A percentile compares a stretch with the other conserved stretches of the same genome.
Conservation (phyloP, 352 stramenopile species). For the Achlya hypogyna region DNA sequence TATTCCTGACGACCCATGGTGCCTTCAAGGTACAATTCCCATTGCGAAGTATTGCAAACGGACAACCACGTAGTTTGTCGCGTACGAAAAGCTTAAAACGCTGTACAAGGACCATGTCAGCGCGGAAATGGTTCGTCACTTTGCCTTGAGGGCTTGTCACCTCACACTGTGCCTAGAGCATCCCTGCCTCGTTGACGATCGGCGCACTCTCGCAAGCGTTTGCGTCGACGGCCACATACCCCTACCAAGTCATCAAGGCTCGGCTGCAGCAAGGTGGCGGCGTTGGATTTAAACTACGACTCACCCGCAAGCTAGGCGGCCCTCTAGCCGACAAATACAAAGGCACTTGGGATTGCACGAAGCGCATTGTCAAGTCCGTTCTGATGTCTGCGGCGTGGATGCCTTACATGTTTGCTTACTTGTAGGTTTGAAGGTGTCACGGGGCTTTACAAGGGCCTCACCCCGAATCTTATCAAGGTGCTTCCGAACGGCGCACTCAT, state of each 20-base stretch:
- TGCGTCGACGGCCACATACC: slow-evolving; percentile 86
- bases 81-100: slow-evolving; percentile 66
- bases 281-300: not conserved
- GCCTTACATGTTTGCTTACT: not conserved
- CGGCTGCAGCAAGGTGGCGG: slow-evolving; percentile 85
- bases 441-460: slow-evolving; percentile 93
- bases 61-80: slow-evolving; percentile 45
- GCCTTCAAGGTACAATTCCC: slow-evolving; percentile 79
- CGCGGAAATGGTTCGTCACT: slow-evolving; percentile 40
- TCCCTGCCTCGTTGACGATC: slow-evolving; percentile 58
- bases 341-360: slow-evolving; percentile 84
- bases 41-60: not conserved
- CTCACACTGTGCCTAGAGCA: slow-evolving; percentile 19
- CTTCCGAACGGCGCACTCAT: slow-evolving; percentile 95
- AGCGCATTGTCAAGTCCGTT: slow-evolving; percentile 68
- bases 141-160: slow-evolving; percentile 11
- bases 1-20: slow-evolving; percentile 95
- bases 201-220: slow-evolving; percentile 74
- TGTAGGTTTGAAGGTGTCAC: slow-evolving; percentile 79
- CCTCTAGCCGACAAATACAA: slow-evolving; percentile 73
- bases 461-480: slow-evolving; percentile 93
- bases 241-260: slow-evolving; percentile 95
- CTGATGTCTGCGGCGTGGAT: not conserved
- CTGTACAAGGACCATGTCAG: slow-evolving; percentile 53
- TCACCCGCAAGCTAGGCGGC: slow-evolving; percentile 37